Evolutionary conservation across 2,329 filamentous ascomycete genomes (phyloP).

Genomic region (Fusarium cyanostomum): DNA sequence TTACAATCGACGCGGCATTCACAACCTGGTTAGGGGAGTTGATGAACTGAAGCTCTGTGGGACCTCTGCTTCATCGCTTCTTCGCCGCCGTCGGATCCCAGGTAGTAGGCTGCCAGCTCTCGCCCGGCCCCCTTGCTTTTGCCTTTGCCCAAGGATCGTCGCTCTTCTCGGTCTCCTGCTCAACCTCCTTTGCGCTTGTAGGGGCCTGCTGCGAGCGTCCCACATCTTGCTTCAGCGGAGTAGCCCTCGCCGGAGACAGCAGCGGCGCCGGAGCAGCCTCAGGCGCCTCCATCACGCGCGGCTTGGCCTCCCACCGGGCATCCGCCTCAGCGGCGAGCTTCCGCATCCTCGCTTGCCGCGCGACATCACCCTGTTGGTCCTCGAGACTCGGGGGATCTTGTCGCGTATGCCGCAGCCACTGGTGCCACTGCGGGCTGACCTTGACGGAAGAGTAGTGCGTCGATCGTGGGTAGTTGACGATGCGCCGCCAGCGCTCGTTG

Average conservation of each 20-base stretch:
- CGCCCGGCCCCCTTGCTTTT: slow-evolving; percentile 59
- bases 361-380: slow-evolving; percentile 65
- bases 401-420: slow-evolving; percentile 73
- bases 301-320: slow-evolving; percentile 70
- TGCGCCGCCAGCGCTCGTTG: slow-evolving; percentile 65
- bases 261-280: slow-evolving; percentile 31
- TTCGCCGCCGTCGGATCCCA: slow-evolving; percentile 64
- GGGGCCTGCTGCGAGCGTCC: slow-evolving; percentile 7
- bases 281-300: slow-evolving; percentile 56
- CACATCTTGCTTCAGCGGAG: slow-evolving; percentile 6
- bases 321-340: slow-evolving; percentile 69
- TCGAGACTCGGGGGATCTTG: slow-evolving; percentile 61
- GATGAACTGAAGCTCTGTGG: neutral
- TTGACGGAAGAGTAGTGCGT: slow-evolving; percentile 64
- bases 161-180: slow-evolving; percentile 24
- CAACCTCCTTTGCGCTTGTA: slow-evolving; percentile 1
- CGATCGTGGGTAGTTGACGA: slow-evolving; percentile 66
- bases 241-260: slow-evolving; percentile 18
- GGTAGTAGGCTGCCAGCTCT: slow-evolving; percentile 73
- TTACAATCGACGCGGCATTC: slow-evolving; percentile 8
- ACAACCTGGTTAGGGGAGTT: neutral
- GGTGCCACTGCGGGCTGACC: slow-evolving; percentile 72
- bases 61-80: slow-evolving; percentile 38
- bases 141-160: slow-evolving; percentile 68
- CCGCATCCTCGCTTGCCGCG: slow-evolving; percentile 63